Conservation (phyloP, 768 basidiomycete species). For the Tylopilus vinaceipallidus region DNA sequence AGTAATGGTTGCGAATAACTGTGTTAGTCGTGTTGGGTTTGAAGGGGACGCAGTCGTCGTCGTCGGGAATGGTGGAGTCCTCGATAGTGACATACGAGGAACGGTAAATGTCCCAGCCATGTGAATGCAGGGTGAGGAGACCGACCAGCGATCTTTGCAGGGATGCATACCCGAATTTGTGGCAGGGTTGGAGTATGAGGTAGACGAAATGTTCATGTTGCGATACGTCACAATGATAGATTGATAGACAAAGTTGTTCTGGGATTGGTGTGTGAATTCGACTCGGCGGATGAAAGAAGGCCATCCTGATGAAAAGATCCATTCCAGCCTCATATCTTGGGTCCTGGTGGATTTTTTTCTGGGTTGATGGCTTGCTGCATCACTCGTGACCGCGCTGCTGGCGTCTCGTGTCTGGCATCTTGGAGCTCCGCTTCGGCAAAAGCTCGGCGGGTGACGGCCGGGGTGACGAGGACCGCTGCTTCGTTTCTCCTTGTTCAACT, state of each 20-base stretch:
- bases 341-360: no score
- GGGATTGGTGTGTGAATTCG: not conserved
- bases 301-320: no score
- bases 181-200: conserved; percentile 35
- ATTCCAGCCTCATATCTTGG: no score
- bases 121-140: conserved; percentile 14
- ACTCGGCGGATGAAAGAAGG: not conserved
- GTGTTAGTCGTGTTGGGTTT: conserved; percentile 38
- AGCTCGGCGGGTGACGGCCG: no score
- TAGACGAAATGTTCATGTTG: conserved; percentile 35
- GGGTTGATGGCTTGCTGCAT: no score
- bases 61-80: conserved; percentile 40
- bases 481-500: no score
- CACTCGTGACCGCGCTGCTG: no score
- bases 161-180: conserved; percentile 33
- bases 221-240: conserved; percentile 41
- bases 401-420: no score
- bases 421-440: no score
- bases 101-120: conserved; percentile 52
- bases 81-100: conserved; percentile 34
- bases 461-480: no score
- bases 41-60: conserved; percentile 39
- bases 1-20: conserved; percentile 40
- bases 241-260: conserved; percentile 42
- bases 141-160: not conserved